Evolutionary conservation across 2,329 filamentous ascomycete genomes (phyloP), one percentile per base, ranked within the genome.

Genomic region (Shiraia sp.): DNA sequence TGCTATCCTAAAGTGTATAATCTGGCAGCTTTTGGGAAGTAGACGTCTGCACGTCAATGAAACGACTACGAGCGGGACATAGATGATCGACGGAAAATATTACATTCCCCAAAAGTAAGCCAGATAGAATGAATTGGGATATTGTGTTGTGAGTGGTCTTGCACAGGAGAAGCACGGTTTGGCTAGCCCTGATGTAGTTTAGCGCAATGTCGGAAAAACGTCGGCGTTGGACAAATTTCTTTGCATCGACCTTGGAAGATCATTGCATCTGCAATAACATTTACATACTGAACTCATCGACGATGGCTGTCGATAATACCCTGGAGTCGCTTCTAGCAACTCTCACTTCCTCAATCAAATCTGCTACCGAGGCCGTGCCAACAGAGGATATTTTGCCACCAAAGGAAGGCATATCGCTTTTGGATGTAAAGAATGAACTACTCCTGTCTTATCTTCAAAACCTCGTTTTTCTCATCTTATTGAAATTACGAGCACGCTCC

Each of bases 351-450:
- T 82, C 87, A 0, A 77, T 86, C 32, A 82, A 90, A 44, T 83
- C 85, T 5, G 78, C 85, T 0, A 57, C 63, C 8, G 57, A 68
- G 34, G 66, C 63, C 9, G 49, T 77, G 13, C 82, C 86, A 0
- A 80, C 81, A 34, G 66, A 83, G 13, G 69, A 76, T 10, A 80
- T 95, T 45, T 75, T 86, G 34, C 82, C 88, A n/a, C 86, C 88
- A 1, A 79, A 85, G 51, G 84, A 96, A 59, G 92, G 93, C 63
- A 93, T 99, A 44, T 96, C 93, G 0, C 82, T 99, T 1, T 85
- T 99, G 61, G 90, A 97, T 65, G 84, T 89, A 52, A 99, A 99
- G 75, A 97, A 95, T 72, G 93, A 99, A 66, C 79, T 99, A n/a
- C 83, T 99, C 13, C 83, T 99, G 27, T 92, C 92, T 3, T 99